Conservation (phyloP, 2,329 filamentous ascomycete species). For the Xylariaceae sp. region DNA sequence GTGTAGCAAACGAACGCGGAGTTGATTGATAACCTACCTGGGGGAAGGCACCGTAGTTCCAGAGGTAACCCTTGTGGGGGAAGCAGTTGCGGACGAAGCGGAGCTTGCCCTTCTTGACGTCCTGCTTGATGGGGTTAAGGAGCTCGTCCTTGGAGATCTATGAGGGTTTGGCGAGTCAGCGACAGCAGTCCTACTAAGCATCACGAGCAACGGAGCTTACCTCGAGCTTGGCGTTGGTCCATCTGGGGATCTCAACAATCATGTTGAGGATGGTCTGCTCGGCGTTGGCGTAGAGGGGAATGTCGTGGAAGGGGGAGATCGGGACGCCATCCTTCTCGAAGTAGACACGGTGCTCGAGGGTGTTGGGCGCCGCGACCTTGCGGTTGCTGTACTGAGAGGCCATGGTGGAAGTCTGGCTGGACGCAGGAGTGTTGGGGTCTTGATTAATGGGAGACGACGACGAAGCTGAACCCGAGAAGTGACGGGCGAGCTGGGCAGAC, state of each 20-base stretch:
- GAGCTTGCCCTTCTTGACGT: conserved; percentile 99
- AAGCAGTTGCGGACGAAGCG: conserved; percentile 99
- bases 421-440: conserved; percentile 13
- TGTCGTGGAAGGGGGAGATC: conserved; percentile 95
- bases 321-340: conserved; percentile 95
- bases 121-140: conserved; percentile 99
- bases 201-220: conserved; percentile 46
- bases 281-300: conserved; percentile 94
- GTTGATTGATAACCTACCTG: conserved; percentile 54
- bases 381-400: conserved; percentile 67
- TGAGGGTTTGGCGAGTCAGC: conserved; percentile 14
- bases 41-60: conserved; percentile 99
- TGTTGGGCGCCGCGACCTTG: conserved; percentile 87
- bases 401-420: conserved; percentile 42
- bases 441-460: conserved; percentile 22
- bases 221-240: conserved; percentile 99
- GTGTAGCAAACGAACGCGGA: conserved; percentile 5
- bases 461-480: conserved; percentile 41
- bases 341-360: conserved; percentile 94
- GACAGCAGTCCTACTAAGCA: background rate
- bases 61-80: conserved; percentile 99
- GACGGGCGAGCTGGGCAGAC: conserved; percentile 51
- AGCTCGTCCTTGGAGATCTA: conserved; percentile 98
- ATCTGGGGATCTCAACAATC: conserved; percentile 98
- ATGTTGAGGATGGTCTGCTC: conserved; percentile 97